Conservation (phyloP, 2,329 filamentous ascomycete genomes). For the Pseudogymnoascus sp. region DNA sequence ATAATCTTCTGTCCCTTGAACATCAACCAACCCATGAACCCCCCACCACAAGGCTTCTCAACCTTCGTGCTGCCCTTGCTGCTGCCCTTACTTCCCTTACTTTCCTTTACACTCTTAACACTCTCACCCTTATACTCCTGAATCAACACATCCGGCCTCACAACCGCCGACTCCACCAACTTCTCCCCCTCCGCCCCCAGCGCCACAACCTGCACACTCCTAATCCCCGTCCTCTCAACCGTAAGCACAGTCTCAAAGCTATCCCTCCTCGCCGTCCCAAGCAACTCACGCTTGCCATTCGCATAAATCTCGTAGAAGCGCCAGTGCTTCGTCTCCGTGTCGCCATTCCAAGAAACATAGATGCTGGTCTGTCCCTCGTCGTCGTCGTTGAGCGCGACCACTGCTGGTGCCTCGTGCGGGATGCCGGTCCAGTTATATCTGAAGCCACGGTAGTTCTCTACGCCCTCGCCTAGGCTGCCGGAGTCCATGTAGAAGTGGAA, state of each 20-base stretch:
- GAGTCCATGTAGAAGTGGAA: constrained; percentile 35
- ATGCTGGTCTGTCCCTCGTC: constrained; percentile 28
- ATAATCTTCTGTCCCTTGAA: constrained; percentile 11
- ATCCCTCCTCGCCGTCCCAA: constrained; percentile 33
- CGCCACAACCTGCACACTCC: constrained; percentile 15
- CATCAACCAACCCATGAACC: constrained; percentile 11
- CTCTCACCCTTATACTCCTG: constrained; percentile 11
- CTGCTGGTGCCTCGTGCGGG: constrained; percentile 30
- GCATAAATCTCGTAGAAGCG: constrained; percentile 36
- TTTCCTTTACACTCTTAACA: not conserved
- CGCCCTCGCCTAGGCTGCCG: constrained; percentile 22
- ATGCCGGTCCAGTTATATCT: constrained; percentile 34
- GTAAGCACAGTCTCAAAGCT: constrained; percentile 37
- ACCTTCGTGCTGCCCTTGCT: not conserved
- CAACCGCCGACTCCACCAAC: constrained; percentile 11
- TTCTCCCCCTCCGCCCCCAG: constrained; percentile 12
- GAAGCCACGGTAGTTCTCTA: constrained; percentile 35
- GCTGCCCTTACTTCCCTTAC: not conserved
- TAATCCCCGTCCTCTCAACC: constrained; percentile 1
- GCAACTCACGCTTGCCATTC: constrained; percentile 30
- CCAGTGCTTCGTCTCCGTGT: constrained; percentile 41
- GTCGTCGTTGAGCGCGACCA: constrained; percentile 29
- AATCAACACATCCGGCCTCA: constrained; percentile 13
- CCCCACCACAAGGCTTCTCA: not conserved
- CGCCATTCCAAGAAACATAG: constrained; percentile 50